Base-by-base conservation (phyloP, 1,284 basidiomycete species). In the Hypsizygus ulmarius region DNA sequence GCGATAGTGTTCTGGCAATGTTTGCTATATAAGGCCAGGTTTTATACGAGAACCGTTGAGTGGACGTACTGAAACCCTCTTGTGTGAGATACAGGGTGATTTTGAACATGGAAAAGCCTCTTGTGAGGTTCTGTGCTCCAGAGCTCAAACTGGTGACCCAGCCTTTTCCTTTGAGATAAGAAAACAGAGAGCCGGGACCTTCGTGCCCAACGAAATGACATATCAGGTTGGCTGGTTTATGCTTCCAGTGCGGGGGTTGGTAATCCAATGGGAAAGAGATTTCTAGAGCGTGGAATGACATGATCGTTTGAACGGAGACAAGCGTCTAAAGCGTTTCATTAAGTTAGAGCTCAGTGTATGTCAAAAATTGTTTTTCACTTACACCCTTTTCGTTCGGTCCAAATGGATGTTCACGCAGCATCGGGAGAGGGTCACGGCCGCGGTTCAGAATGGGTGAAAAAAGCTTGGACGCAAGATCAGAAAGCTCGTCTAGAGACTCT, bases 171-270 rank as follows among this genome's bases (percentile, higher is more conserved):
- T 98, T 99, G 53, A 99, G 75, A 66, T 94, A 93, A 1, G 93
- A 93, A 57, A 95, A 79, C 35, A 99, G 72, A 0, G 94, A 97
- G 1, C 97, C 97, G 32, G 89, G 84, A 3, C 97, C 97, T 71
- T 99, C 97, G 65, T 99, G 96, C 0, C 97, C 97, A 40, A 97
- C 70, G 62, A 97, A 87, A 66, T 97, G 93, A 2, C 84, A 78
- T 14, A 99, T 64, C 65, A 94, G 90, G 53, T 82, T 72, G 2
- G 77, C 82, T 1, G 97, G 96, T 72, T 94, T 94, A 62, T 86
- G 75, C 30, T 81, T 77, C 82, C 90, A 97, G 39, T 84, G 72
- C 1, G 87, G 82, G 4, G 81, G 74, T 62, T 97, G 87, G 65
- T 94, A 93, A 18, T 87, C 87, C 51, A 96, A 72, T 12, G 92